A percentile compares a stretch with the other conserved stretches of the same genome.
Conservation (phyloP, 192 early-diverging fungal genomes). For the Phycomyces blakesleeanus region DNA sequence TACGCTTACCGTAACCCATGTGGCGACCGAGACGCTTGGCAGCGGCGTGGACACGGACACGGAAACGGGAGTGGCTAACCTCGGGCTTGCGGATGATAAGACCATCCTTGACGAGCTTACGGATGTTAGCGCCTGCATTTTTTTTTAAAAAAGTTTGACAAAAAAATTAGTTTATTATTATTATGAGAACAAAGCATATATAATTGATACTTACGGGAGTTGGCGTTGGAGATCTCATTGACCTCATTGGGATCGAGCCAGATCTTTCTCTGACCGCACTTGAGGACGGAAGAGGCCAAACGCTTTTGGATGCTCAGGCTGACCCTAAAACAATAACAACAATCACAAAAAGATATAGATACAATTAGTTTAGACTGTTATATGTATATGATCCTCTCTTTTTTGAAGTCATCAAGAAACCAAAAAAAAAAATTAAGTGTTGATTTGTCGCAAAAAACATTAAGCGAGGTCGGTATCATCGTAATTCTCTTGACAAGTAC, state of each 20-base stretch:
- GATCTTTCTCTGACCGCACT: slow-evolving; percentile 97
- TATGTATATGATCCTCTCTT: neutral
- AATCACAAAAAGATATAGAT: neutral
- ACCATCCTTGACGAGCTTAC: slow-evolving; percentile 97
- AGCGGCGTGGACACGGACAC: slow-evolving; percentile 84
- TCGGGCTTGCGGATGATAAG: slow-evolving; percentile 93
- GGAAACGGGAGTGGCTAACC: slow-evolving; percentile 86
- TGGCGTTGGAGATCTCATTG: slow-evolving; percentile 91
- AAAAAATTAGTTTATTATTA: neutral
- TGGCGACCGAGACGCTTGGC: slow-evolving; percentile 98
- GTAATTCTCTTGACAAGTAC: too few relatives aligned
- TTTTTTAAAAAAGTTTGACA: slow-evolving; percentile 1
- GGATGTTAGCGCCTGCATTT: slow-evolving; percentile 93
- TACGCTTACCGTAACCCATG: slow-evolving; percentile 88
- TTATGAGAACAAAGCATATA: neutral
- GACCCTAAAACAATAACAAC: too few relatives aligned
- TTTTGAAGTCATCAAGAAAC: neutral
- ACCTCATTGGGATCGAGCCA: slow-evolving; percentile 98
- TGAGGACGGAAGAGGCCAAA: slow-evolving; percentile 93
- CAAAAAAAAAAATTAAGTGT: neutral
- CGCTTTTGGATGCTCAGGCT: slow-evolving; percentile 89
- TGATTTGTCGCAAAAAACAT: neutral
- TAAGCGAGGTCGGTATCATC: too few relatives aligned
- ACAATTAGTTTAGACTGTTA: too few relatives aligned
- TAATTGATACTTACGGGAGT: slow-evolving; percentile 81